These are phyloP conservation scores for Teratosphaeria viscida DNA, from an alignment of 2,329 filamentous ascomycete genomes.

Conservation along the genomic window DNA sequence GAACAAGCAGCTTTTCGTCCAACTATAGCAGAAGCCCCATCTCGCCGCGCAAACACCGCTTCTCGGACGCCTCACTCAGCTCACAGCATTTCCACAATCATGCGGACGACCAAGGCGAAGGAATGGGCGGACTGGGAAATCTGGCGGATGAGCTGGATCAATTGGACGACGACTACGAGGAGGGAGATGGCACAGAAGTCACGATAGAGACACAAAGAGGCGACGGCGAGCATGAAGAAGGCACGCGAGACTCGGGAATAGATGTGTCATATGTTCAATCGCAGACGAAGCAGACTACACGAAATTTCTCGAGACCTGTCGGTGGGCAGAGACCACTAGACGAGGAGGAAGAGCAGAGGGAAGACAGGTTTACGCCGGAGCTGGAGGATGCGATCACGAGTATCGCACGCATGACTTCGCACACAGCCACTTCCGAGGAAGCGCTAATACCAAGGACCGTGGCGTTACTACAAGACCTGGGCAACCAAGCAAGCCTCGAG, in stretches of 20 bases:
- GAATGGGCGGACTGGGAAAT: conserved; percentile 46
- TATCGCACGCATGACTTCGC: conserved; percentile 24
- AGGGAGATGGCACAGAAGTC: conserved; percentile 17
- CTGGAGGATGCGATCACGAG: conserved; percentile 25
- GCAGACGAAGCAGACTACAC: conserved; percentile 7
- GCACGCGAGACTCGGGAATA: conserved; percentile 36
- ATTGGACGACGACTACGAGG: conserved; percentile 21
- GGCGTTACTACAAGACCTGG: conserved; percentile 24
- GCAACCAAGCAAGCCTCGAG: conserved; percentile 25
- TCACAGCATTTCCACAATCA: conserved; percentile 30
- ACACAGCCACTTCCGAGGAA: conserved; percentile 19
- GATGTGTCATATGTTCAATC: conserved; percentile 29
- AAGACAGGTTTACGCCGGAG: conserved; percentile 46
- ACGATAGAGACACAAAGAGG: conserved; percentile 8
- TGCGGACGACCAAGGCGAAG: conserved; percentile 28
- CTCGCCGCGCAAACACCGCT: conserved; percentile 29
- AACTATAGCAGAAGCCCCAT: conserved; percentile 34
- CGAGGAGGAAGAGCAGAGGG: conserved; percentile 9
- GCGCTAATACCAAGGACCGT: conserved; percentile 23
- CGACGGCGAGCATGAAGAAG: conserved; percentile 24
- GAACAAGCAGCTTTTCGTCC: conserved; percentile 33
- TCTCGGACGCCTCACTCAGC: conserved; percentile 23
- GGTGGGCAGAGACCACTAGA: conserved; percentile 13
- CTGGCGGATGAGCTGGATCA: conserved; percentile 66
- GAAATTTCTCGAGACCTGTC: conserved; percentile 25